Evolutionary conservation across 1,139 yeast genomes (phyloP).

Genomic region (Scheffersomyces lignicola): DNA sequence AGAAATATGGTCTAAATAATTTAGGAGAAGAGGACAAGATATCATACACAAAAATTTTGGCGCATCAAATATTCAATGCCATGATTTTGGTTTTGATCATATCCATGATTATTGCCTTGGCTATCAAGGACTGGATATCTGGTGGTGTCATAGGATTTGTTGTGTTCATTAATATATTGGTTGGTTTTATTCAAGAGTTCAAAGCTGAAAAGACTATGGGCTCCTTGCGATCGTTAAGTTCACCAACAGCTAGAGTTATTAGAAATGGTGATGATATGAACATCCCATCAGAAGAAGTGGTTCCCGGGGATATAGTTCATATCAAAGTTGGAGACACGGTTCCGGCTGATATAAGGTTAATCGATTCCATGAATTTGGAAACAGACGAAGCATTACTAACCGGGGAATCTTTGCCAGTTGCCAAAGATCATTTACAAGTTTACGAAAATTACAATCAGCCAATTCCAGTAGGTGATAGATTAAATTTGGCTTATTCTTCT

Average conservation of each 20-base stretch:
- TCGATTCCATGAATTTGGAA: constrained; percentile 39
- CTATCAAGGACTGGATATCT: constrained; percentile 31
- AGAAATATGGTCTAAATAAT: constrained; percentile 23
- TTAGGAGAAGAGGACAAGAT: constrained; percentile 30
- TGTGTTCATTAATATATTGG: constrained; percentile 29
- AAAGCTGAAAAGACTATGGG: constrained; percentile 44
- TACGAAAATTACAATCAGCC: constrained; percentile 12
- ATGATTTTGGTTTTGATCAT: constrained; percentile 38
- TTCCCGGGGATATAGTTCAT: constrained; percentile 51
- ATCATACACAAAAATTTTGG: constrained; percentile 33
- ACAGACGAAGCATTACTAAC: constrained; percentile 56
- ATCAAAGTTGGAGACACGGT: constrained; percentile 48
- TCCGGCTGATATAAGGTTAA: constrained; percentile 50
- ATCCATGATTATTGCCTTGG: constrained; percentile 36
- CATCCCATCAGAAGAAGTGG: constrained; percentile 42
- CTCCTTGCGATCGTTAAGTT: constrained; percentile 29
- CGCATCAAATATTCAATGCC: constrained; percentile 40
- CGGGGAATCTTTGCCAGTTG: constrained; percentile 51
- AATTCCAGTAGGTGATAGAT: constrained; percentile 42
- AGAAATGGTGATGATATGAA: constrained; percentile 38
- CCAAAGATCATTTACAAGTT: constrained; percentile 26
- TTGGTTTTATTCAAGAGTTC: constrained; percentile 35
- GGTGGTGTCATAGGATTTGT: constrained; percentile 32
- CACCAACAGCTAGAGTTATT: constrained; percentile 40
- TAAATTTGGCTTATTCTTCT: constrained; percentile 47